Evolutionary conservation across 495 filamentous ascomycete species (phyloP).

Genomic region (Trichoderma gamsii): DNA sequence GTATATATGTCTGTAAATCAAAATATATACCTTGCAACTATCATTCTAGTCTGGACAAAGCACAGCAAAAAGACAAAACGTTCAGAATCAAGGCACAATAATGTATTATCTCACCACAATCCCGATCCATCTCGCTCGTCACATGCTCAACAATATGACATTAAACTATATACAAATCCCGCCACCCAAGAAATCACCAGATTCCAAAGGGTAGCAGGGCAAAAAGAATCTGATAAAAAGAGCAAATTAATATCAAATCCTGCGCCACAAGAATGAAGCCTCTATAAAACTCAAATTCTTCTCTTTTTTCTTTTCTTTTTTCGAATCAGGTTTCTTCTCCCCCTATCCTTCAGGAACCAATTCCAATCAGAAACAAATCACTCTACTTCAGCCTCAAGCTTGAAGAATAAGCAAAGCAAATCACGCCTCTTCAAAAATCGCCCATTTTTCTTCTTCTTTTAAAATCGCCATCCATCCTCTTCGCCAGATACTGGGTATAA

Average conservation of each 20-base stretch:
- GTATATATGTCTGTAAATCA: no score
- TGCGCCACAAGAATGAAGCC: neutral
- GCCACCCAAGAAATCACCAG: neutral
- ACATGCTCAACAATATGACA: neutral
- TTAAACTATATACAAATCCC: neutral
- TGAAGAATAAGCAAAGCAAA: neutral
- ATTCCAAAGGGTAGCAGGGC: neutral
- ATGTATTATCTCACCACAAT: neutral
- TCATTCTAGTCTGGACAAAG: no score
- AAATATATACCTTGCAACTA: no score
- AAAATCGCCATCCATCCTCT: neutral
- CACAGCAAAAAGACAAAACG: no score
- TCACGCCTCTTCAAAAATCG: neutral
- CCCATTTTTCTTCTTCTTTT: neutral
- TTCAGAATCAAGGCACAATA: neutral
- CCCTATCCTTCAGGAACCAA: neutral
- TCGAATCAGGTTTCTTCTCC: neutral
- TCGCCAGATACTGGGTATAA: neutral
- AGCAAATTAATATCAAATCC: neutral
- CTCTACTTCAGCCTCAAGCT: neutral
- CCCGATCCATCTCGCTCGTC: neutral
- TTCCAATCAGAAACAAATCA: neutral
- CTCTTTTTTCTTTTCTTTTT: neutral
- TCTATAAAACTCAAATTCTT: neutral
- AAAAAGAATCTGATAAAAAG: neutral